Evolutionary conservation across 2,329 filamentous ascomycete species (phyloP).

Genomic region (Fusarium multiceps): DNA sequence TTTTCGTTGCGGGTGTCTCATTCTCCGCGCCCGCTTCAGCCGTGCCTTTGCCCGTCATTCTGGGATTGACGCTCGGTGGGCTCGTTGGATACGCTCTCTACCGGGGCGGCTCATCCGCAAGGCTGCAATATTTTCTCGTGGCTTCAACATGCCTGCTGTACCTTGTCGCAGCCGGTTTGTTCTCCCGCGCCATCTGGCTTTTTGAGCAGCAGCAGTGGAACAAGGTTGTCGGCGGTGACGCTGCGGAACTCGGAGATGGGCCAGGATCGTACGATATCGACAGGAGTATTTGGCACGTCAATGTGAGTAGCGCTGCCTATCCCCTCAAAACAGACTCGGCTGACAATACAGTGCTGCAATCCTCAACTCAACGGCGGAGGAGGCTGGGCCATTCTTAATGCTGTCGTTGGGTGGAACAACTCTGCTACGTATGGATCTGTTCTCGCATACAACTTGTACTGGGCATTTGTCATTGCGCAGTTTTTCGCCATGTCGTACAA

Average conservation of each 20-base stretch:
- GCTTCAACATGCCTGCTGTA: constrained; percentile 85
- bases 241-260: constrained; percentile 64
- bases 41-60: constrained; percentile 80
- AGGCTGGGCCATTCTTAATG: constrained; percentile 90
- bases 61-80: constrained; percentile 74
- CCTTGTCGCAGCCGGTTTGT: constrained; percentile 83
- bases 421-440: constrained; percentile 89
- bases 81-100: constrained; percentile 81
- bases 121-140: constrained; percentile 79
- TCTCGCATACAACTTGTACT: constrained; percentile 88
- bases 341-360: constrained; percentile 74
- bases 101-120: constrained; percentile 59
- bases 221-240: constrained; percentile 69
- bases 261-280: constrained; percentile 84
- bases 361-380: constrained; percentile 77
- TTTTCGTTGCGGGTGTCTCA: constrained; percentile 89
- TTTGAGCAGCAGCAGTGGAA: constrained; percentile 79
- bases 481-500: constrained; percentile 75
- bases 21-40: constrained; percentile 79
- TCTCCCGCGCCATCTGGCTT: constrained; percentile 81
- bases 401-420: constrained; percentile 88
- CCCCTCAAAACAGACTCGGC: not conserved
- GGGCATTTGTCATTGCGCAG: constrained; percentile 78
- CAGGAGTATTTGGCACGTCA: constrained; percentile 84
- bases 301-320: constrained; percentile 65